Base-by-base conservation (phyloP, 768 basidiomycete species). In the Leccinum uliginosum region DNA sequence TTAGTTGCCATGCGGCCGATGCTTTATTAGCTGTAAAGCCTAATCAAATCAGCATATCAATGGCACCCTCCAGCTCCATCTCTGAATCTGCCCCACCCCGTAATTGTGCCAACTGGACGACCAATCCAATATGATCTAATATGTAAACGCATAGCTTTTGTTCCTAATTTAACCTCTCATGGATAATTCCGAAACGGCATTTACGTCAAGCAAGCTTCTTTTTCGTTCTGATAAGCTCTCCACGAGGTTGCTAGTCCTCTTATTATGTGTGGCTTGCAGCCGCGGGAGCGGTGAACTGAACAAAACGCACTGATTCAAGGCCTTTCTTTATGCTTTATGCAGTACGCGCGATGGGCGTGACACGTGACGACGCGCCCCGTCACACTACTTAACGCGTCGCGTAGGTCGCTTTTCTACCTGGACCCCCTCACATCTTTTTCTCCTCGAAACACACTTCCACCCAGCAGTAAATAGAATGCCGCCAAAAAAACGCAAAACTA, bases 401-500 rank as follows among this genome's bases (percentile, higher is more conserved):
- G 49, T 35, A 10, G 8, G 9, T 9, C 21, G 23, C 49, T 43
- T 11, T n/a, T 40, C 40, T 4, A 19, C n/a, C 32, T 34, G 32
- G 9, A 23, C 23, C 8, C 12, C 45, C 19, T 56, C 12, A 21
- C n/a, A 34, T 30, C 23, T 14, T 32, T 32, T 34, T 29, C 26
- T 50, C n/a, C 15, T 14, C 32, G 21, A 1, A 55, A 43, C 32
- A 15, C 38, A 38, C 38, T 34, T 34, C 17, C 38, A 32, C 34
- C n/a, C 44, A 15, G 26, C 27, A 23, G 26, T 23, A n/a, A 34
- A 12, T 11, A 11, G 24, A 30, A 70, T 64, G 58, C 52, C 48
- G 2, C 52, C 53, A 29, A 57, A 60, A 32, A 81, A 81, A 62
- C 76, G 79, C 58, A 76, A 74, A 62, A 65, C 51, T 24, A 27